These are phyloP conservation scores for Rhizopus arrhizus DNA, from an alignment of 371 early-diverging fungal genomes.

Conservation along the genomic window DNA sequence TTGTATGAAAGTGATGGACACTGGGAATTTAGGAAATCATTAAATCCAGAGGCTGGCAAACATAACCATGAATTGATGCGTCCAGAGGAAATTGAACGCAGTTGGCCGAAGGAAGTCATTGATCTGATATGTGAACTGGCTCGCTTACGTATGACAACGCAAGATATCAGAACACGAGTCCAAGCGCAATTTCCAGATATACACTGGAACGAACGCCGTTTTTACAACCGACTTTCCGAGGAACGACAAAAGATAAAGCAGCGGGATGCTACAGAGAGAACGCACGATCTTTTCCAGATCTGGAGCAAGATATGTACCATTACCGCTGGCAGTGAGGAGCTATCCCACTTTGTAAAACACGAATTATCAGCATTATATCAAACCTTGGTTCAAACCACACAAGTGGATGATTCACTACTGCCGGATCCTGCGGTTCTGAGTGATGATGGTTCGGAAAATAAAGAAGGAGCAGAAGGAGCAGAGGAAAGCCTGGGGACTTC, in stretches of 20 bases:
- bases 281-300: slow-evolving; percentile 33
- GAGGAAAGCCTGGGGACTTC: background rate
- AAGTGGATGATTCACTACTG: slow-evolving; percentile 27
- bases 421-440: slow-evolving; percentile 10
- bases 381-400: slow-evolving; percentile 48
- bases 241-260: slow-evolving; percentile 59
- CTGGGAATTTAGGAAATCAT: slow-evolving; percentile 64
- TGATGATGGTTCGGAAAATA: background rate
- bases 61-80: slow-evolving; percentile 62
- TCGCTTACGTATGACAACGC: slow-evolving; percentile 53
- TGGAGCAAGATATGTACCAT: slow-evolving; percentile 45
- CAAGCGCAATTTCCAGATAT: slow-evolving; percentile 58
- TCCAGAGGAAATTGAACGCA: slow-evolving; percentile 59
- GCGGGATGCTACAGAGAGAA: slow-evolving; percentile 53
- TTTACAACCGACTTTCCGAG: slow-evolving; percentile 66
- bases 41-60: slow-evolving; percentile 59
- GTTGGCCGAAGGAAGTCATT: slow-evolving; percentile 60
- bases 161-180: slow-evolving; percentile 60
- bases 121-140: slow-evolving; percentile 57
- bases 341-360: slow-evolving; percentile 37
- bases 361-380: slow-evolving; percentile 31
- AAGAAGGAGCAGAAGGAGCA: background rate
- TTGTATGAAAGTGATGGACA: slow-evolving; percentile 53
- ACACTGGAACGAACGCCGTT: slow-evolving; percentile 66
- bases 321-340: slow-evolving; percentile 47